A percentile compares a stretch with the other conserved stretches of the same genome.
phyloP scores from a whole-genome alignment of 2,329 filamentous ascomycete species.

The Venturia asperata region DNA sequence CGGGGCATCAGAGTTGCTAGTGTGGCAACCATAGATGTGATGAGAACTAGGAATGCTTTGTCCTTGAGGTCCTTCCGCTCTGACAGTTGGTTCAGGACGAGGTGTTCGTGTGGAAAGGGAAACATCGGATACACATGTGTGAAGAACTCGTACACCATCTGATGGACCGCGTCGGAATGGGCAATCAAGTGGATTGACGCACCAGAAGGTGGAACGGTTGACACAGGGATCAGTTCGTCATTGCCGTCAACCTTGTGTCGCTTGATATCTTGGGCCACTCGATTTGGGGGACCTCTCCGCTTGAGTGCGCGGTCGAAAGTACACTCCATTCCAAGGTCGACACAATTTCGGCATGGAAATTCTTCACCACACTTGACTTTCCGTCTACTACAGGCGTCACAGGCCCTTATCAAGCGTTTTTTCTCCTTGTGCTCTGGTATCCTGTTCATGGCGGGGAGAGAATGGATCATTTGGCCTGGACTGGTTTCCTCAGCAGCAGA shows the following conservation, averaged over 20 bases:
- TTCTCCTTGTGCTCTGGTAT: conserved; percentile 13
- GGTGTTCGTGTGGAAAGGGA: conserved; percentile 72
- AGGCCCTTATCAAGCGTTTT: conserved; percentile 28
- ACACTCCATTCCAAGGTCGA: conserved; percentile 58
- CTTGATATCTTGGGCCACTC: conserved; percentile 61
- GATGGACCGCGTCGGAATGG: conserved; percentile 51
- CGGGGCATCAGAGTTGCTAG: conserved; percentile 72
- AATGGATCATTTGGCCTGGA: conserved; percentile 1
- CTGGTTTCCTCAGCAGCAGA: neutral
- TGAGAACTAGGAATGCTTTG: conserved; percentile 60
- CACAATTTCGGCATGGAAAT: conserved; percentile 59
- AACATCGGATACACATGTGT: conserved; percentile 71
- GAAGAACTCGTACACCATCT: conserved; percentile 74
- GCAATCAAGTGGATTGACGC: conserved; percentile 59
- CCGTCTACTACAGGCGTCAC: conserved; percentile 37
- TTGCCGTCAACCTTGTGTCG: conserved; percentile 28
- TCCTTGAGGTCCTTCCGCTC: conserved; percentile 59
- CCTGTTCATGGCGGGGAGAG: conserved; percentile 1
- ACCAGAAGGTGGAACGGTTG: conserved; percentile 28
- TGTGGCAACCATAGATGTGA: conserved; percentile 66
- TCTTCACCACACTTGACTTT: conserved; percentile 55
- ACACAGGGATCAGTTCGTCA: neutral
- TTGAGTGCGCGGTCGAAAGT: conserved; percentile 59
- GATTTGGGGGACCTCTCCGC: conserved; percentile 58
- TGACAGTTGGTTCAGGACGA: conserved; percentile 62